Evolutionary conservation across 768 basidiomycete species (phyloP), one percentile per base, ranked within the genome.

Genomic region (Collybia mongolica): DNA sequence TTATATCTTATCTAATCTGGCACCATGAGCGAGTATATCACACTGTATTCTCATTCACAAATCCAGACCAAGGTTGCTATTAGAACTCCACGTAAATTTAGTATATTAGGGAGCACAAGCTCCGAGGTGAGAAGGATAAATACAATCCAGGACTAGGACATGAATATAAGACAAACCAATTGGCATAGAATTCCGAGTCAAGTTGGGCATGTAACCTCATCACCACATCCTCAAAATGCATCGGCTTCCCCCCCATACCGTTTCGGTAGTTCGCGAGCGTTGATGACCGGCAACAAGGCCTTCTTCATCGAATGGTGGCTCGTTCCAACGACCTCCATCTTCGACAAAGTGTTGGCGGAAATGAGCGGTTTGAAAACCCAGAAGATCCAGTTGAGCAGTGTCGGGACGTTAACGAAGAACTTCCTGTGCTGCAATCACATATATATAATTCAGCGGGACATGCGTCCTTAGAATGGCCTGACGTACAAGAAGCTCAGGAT

Each of bases 391-490:
- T 83, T 79, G 57, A 91, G 73, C 50, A 88, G 59, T 2, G 80
- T 78, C 0, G 90, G 90, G 11, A 93, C 88, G 58, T 89, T 90
- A 60, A 93, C 74, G 60, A 93, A 92, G 70, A 84, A 88, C 63
- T 92, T 92, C 62, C 77, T 78, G 59, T 80, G 76, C 86, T 88
- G 54, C 18, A 44, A 19, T 52, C 32, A 32, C 32, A 32, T 2
- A 9, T 14, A 32, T 9, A 32, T 12, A 14, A 9, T 12, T 32
- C 14, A 32, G 32, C 14, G 14, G 14, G 3, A 32, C 11, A 32
- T 6, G 11, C 9, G 3, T 32, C 11, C 14, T 32, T 6, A 14
- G 11, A 32, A 32, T 32, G 32, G 32, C 14, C 24, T 26, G 4
- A 68, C 78, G 46, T 38, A 87, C 88, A 46, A 93, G 69, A 51